A percentile compares a stretch with the other conserved stretches of the same genome.
phyloP scores from a whole-genome alignment of 2,329 filamentous ascomycete genomes.

The Metarhizium humberi region DNA sequence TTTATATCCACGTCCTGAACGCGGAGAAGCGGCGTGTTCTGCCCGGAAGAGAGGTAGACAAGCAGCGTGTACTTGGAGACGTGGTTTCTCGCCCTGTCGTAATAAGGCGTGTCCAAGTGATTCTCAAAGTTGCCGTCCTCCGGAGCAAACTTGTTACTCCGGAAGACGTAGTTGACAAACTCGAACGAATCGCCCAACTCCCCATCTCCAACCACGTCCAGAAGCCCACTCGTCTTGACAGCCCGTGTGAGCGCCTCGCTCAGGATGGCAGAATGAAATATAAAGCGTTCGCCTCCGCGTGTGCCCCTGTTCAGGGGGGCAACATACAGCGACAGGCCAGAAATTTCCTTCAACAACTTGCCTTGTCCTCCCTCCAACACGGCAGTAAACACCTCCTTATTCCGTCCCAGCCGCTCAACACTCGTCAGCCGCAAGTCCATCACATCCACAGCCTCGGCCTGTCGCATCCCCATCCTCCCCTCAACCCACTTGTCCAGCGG shows the following conservation, averaged over 20 bases:
- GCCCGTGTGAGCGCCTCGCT: neutral
- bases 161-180: conserved; percentile 1
- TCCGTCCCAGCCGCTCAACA: neutral
- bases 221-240: neutral
- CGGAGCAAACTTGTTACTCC: neutral
- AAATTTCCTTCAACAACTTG: neutral
- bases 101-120: neutral
- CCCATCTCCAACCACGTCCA: neutral
- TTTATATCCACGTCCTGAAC: neutral
- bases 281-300: conserved; percentile 1
- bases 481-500: neutral
- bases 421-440: neutral
- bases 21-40: neutral
- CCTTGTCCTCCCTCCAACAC: neutral
- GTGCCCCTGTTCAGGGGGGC: neutral
- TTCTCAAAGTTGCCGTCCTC: neutral
- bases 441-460: neutral
- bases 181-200: neutral
- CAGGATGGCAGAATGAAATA: neutral
- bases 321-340: neutral
- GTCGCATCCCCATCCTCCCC: neutral
- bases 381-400: neutral
- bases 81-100: neutral
- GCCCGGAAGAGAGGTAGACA: neutral
- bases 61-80: conserved; percentile 1